phyloP scores from a whole-genome alignment of 2,329 filamentous ascomycete species.

The Lasiodiplodia citricola region DNA sequence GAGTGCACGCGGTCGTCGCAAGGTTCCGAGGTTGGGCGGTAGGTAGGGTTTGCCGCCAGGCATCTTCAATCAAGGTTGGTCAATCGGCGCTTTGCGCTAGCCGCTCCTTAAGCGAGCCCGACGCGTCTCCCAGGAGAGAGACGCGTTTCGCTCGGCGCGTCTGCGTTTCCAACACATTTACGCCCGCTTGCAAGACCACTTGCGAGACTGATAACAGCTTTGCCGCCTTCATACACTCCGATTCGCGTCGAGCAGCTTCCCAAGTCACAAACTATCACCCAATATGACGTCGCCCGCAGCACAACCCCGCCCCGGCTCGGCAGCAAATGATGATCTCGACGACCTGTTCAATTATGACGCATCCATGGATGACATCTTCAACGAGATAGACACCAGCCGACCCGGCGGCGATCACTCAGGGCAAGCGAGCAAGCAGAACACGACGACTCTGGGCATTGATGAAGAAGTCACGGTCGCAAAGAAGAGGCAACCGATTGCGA shows the following conservation, averaged over 20 bases:
- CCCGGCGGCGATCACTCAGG: constrained; percentile 29
- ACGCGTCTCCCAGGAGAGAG: constrained; percentile 30
- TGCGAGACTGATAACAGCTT: background rate
- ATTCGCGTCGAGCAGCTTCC: background rate
- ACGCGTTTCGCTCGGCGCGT: constrained; percentile 1
- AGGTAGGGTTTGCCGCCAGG: background rate
- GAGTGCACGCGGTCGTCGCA: background rate
- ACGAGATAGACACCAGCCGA: constrained; percentile 38
- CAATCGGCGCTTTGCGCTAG: constrained; percentile 21
- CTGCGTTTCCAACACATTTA: constrained; percentile 26
- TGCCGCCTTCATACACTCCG: background rate
- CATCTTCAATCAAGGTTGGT: background rate
- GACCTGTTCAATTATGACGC: constrained; percentile 80
- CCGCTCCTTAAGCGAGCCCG: constrained; percentile 19
- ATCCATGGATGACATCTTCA: constrained; percentile 58
- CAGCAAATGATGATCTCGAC: constrained; percentile 58
- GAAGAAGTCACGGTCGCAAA: constrained; percentile 84
- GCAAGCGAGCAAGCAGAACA: constrained; percentile 17
- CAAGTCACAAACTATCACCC: constrained; percentile 36
- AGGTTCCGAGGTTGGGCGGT: background rate
- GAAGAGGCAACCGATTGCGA: constrained; percentile 76
- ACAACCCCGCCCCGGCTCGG: constrained; percentile 33
- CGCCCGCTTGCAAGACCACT: background rate
- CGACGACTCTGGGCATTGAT: constrained; percentile 72
- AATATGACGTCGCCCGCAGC: constrained; percentile 26